Evolutionary conservation across 2,329 filamentous ascomycete genomes (phyloP), one percentile per base, ranked within the genome.

Genomic region (Penicillium sp.): DNA sequence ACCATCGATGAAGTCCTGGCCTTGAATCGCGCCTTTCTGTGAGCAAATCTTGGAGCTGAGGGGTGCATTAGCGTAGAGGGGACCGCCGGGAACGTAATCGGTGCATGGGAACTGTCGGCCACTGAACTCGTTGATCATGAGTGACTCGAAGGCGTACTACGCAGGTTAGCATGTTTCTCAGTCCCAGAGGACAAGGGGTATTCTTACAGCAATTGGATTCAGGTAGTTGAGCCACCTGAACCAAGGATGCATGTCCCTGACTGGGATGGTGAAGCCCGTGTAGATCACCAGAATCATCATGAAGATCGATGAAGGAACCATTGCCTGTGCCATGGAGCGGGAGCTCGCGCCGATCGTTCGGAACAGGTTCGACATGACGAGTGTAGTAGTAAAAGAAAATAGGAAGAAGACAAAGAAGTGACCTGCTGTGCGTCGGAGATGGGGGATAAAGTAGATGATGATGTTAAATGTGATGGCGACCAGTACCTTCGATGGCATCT

Each of bases 301-400:
- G 59, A 86, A 76, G 20, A 86, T 76, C 3, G 81, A 80, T 12
- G 84, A 78, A 1, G 83, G 83, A 5, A 83, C 82, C 77, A 86
- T 77, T 43, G 84, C 84, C 66, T 86, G 83, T 0, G 80, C 80
- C 42, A 86, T 74, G 0, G 90, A 91, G 51, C 89, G 83, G 2
- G 91, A 92, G 3, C 89, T 80, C 0, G 90, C 89, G 12, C 85
- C 91, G 62, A 95, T 90, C 17, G 86, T 89, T 38, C 91, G 86
- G 84, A 96, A 96, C 63, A 93, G 84, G 85, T 92, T 92, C 54
- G 89, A 92, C 90, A 95, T 95, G 64, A 85, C 82, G 68, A 96
- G 65, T 0, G 90, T 90, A 0, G 87, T 87, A 60, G 83, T 76
- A 76, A 94, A 91, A 1, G 87, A 88, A 71, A 94, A 85, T 45